A percentile compares a stretch with the other conserved stretches of the same genome.
phyloP scores from a whole-genome alignment of 345 rosid species.

The Schrenkiella parvula region DNA sequence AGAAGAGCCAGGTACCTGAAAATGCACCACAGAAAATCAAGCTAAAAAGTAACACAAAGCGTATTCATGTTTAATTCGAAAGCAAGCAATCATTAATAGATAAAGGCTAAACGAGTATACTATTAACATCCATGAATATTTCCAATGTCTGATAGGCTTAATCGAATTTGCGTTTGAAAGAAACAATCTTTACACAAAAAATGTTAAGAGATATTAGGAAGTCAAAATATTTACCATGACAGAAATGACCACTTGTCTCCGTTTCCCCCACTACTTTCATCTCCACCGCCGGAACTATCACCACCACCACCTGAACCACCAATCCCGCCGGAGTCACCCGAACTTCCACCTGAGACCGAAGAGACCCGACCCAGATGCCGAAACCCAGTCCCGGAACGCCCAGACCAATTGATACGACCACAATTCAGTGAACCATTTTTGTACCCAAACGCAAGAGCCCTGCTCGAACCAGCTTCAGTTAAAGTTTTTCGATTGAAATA shows the following conservation, averaged over 20 bases:
- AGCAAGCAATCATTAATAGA: neutral
- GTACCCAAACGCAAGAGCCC: constrained; percentile 23
- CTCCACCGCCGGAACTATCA: constrained; percentile 30
- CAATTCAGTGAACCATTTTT: constrained; percentile 31
- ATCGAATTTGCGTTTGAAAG: neutral
- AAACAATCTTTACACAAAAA: neutral
- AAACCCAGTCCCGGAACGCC: constrained; percentile 29
- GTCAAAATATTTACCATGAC: constrained; percentile 52
- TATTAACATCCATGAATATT: neutral
- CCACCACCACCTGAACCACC: constrained; percentile 67
- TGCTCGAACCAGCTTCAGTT: constrained; percentile 30
- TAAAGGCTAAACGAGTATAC: neutral
- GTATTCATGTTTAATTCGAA: neutral
- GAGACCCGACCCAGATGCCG: constrained; percentile 38
- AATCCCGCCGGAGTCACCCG: constrained; percentile 48
- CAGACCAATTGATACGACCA: constrained; percentile 25
- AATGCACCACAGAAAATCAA: neutral
- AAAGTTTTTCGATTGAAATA: constrained; percentile 13
- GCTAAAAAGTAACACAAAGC: neutral
- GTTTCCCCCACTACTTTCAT: constrained; percentile 31
- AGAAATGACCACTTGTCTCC: constrained; percentile 60
- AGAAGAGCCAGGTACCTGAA: constrained; percentile 80
- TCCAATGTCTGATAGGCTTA: neutral
- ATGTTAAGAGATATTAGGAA: neutral
- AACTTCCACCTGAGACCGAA: constrained; percentile 47